Base-by-base conservation (phyloP, 805 yeast species). In the Lipomyces kockii region DNA sequence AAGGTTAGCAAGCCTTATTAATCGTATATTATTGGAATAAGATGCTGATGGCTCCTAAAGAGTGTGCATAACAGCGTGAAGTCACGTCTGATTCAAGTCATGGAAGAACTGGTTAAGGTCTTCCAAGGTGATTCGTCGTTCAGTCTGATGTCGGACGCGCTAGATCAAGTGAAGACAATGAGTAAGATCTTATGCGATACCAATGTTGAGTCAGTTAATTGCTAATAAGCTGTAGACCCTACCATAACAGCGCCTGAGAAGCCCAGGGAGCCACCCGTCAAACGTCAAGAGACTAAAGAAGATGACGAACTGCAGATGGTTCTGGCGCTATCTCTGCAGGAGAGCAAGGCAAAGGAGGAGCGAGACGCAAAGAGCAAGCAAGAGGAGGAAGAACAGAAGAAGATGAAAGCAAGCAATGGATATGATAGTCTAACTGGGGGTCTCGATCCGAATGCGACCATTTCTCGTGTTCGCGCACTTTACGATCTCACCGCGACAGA, bases 271-370 rank as follows among this genome's bases (percentile, higher is more conserved):
- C 80, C 81, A 49, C 65, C 65, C 22, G 35, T 53, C 34, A 58
- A 57, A 35, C 61, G 55, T 6, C 35, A 46, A 5, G 59, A 35
- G 11, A 52, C 69, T 17, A 32, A 53, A n/a, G 98, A 94, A 71
- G 97, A 95, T 59, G 90, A 87, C 62, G 97, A 92, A 70, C 79
- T 94, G 58, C 88, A 87, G 73, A 83, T 88, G 69, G 97, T 90
- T 0, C 82, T 93, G 68, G 89, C 87, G 68, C 75, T 91, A 60
- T 92, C 97, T 0, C 79, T 91, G 56, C 83, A 85, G 60, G 96
- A 91, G 70, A 84, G 83, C 55, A 65, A 69, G 37, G 58, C 52
- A 25, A 60, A 64, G 29, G 68, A 60, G 17, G 56, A 62, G 25
- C 29, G 35, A 46, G 27, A 58, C 34, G 60, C 56, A n/a, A 69